Evolutionary conservation across 1,284 basidiomycete genomes (phyloP).

Genomic region (Taiwanofungus camphoratus): DNA sequence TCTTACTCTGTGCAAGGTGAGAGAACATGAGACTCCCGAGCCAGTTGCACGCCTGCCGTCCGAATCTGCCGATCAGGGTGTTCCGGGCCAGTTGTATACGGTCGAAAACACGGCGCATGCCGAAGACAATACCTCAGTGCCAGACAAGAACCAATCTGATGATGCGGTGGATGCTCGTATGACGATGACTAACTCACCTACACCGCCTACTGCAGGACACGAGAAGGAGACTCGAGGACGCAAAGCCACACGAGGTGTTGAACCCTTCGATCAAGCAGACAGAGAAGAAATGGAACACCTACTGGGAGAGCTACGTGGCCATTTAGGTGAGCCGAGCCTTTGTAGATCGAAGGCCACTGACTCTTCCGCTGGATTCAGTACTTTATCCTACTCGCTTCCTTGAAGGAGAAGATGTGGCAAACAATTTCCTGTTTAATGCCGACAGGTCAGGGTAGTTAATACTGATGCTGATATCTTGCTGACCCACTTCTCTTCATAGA

Average conservation of each 20-base stretch:
- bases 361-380: conserved; percentile 40
- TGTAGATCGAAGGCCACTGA: not conserved
- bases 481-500: conserved; percentile 4
- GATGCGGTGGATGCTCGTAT: conserved; percentile 8
- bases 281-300: conserved; percentile 84
- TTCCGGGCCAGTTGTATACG: conserved; percentile 20
- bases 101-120: conserved; percentile 14
- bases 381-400: conserved; percentile 79
- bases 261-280: conserved; percentile 79
- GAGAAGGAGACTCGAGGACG: conserved; percentile 34
- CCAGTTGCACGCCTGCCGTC: conserved; percentile 53
- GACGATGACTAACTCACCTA: conserved; percentile 13
- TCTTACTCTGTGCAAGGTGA: conserved; percentile 32
- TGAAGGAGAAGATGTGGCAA: conserved; percentile 79
- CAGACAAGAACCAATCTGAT: conserved; percentile 17
- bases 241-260: conserved; percentile 44
- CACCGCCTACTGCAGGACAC: conserved; percentile 15
- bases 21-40: conserved; percentile 38
- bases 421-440: conserved; percentile 89
- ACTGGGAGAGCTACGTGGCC: conserved; percentile 71
- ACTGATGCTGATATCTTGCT: not conserved
- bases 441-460: conserved; percentile 50
- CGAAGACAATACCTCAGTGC: conserved; percentile 15
- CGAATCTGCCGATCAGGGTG: conserved; percentile 45
- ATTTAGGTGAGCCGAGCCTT: conserved; percentile 58